phyloP scores from a whole-genome alignment of 108 stramenopile species.

The Cyclotella kingstonii region DNA sequence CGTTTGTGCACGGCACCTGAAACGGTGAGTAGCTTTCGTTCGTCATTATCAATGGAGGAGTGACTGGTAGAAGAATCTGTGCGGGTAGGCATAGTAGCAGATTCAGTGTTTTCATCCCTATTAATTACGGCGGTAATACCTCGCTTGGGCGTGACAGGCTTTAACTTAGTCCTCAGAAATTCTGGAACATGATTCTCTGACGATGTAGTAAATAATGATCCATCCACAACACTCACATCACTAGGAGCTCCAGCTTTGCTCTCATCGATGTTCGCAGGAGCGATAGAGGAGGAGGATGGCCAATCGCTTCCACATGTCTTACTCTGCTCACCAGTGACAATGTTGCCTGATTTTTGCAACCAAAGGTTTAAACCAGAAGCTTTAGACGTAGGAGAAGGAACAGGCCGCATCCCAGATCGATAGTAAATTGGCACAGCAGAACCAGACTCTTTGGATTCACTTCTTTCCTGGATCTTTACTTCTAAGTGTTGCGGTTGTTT shows the following conservation, averaged over 20 bases:
- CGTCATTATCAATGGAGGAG: not conserved
- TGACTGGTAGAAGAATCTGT: not conserved
- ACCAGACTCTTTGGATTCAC: too few species aligned
- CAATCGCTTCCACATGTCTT: too few species aligned
- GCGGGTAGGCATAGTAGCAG: not conserved
- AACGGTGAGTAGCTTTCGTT: not conserved
- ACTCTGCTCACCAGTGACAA: not conserved
- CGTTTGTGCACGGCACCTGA: not conserved
- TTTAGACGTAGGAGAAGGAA: not conserved
- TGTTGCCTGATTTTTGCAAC: not conserved
- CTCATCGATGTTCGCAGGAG: not conserved
- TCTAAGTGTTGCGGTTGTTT: conserved; percentile 1
- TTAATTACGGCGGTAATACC: not conserved
- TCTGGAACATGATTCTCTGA: conserved; percentile 13
- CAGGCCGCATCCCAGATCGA: conserved; percentile 1
- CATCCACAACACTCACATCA: conserved; percentile 3
- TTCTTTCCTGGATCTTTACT: not conserved
- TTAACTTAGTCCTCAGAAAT: conserved; percentile 30
- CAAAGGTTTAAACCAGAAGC: not conserved
- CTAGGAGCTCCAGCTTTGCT: not conserved
- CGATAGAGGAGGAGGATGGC: not conserved
- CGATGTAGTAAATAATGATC: not conserved
- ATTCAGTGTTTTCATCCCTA: too few species aligned
- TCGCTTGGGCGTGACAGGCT: not conserved
- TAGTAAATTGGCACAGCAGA: conserved; percentile 6